Evolutionary conservation across 805 yeast species (phyloP), one percentile per base, ranked within the genome.

Genomic region (Saccharomycopsis babjevae): DNA sequence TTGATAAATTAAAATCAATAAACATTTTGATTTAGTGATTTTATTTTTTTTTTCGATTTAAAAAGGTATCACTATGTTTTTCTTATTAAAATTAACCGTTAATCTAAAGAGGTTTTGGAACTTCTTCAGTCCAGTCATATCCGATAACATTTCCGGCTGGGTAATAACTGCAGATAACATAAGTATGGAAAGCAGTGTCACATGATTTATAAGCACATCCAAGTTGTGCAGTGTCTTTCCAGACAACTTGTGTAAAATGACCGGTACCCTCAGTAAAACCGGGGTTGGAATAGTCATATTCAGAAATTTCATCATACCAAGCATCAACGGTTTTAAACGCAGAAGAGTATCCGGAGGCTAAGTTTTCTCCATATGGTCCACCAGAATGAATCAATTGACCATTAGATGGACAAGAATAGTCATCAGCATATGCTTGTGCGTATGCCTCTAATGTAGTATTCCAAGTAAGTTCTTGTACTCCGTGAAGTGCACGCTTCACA

Each of bases 141-240:
- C 87, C 85, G 56, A 77, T 73, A 59, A 78, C 69, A 74, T 90
- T 90, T 66, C 97, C 97, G 40, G 86, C 82, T 25, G 89, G 84
- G 68, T 78, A 75, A 72, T 90, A 90, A 58, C 86, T 83, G 72
- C 97, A 90, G 64, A 87, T 81, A 60, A 86, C 76, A 74, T 88
- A 89, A 66, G 76, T 74, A 59, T 83, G 83, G 39, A 50, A 58
- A 68, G 77, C 74, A 62, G 73, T 73, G 57, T 72, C 67, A 75
- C 96, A 88, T 65, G 78, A 70, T 69, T 82, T 84, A 71, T 76
- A 74, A 59, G 86, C 94, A 74, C 96, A 89, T n/a, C 96, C 96
- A 22, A 89, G 61, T 65, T 76, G 72, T 8, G 83, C 77, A 38
- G 89, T 75, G 30, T 75, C 70, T 64, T 77, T 79, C 96, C 96